Evolutionary conservation across 2,329 filamentous ascomycete genomes (phyloP), one percentile per base, ranked within the genome.

Genomic region (Monilinia fructicola): DNA sequence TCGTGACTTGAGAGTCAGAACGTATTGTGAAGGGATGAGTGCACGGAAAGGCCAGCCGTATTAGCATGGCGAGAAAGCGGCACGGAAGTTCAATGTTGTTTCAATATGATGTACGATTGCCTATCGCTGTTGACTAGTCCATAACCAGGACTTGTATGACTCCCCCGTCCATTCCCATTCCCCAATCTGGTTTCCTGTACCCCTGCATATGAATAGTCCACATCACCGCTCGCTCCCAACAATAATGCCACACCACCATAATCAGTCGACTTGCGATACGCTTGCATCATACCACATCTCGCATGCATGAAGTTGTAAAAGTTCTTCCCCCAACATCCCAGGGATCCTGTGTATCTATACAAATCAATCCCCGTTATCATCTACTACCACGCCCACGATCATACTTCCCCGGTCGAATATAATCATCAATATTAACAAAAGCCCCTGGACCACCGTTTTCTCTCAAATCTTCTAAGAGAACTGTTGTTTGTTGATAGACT

Each of bases 401-500:
- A 56, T 12, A 10, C 11, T 21, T 64, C 16, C 6, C 40, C n/a
- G 63, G 63, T n/a, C 63, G 38, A 9, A n/a, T 38, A 28, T 61
- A 65, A 73, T 82, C 79, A 67, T 81, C 77, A 67, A 91, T 83
- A 77, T 90, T 94, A 72, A 97, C 85, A 77, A 98, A 93, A 40
- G 92, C 89, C 48, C 91, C 93, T 14, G 90, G 84, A 42, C 92
- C 90, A 67, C 93, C 93, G 52, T 91, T 89, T 73, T 90, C 86
- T 56, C 90, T 86, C 18, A 97, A 82, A 66, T 94, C 90, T 67
- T 93, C 90, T n/a, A 98, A 84, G 18, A 98, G 81, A 0, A 92
- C 91, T 70, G 88, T 90, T 0, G 93, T 96, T 79, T 97, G 93
- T 68, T 93, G 90, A 75, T 91, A 93, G 7, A 97, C 78, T 68